Base-by-base conservation (phyloP, 768 basidiomycete genomes). In the Floccularia luteovirens region DNA sequence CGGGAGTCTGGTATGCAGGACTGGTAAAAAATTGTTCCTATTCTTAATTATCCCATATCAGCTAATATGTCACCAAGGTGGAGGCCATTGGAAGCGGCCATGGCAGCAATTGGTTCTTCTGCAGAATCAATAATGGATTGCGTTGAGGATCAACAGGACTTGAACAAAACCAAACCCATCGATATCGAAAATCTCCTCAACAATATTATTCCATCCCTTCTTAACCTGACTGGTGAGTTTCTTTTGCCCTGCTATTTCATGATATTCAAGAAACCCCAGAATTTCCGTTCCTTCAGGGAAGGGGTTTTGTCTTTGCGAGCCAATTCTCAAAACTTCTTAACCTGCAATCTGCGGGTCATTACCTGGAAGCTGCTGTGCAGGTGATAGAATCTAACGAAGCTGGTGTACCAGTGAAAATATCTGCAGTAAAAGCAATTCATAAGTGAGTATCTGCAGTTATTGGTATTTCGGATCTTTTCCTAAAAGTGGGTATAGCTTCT, bases 281-380 rank as follows among this genome's bases (percentile, higher is more conserved):
- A 17, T 73, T 71, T 41, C 91, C 91, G 0, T 99, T 97, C 75
- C 60, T 99, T 21, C 94, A 97, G 61, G 96, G 94, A 8, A 75
- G 96, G 44, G 88, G 81, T 0, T 96, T 97, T 44, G 89, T 98
- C 32, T 93, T 97, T 49, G 90, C 92, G 2, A 91, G 90, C 53
- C 84, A 91, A 52, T 97, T 79, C 53, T 74, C 87, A 1, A 76
- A 78, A 48, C 60, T 84, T 7, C 68, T 97, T 3, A 84, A 90
- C 0, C 50, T 72, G 10, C 69, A 78, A 41, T 69, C 92, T 35
- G 81, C 88, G 1, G 76, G 77, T 1, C 89, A 92, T 52, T 98
- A 97, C 55, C 67, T 98, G 24, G 79, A 86, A 17, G 90, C 90
- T 3, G 85, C 92, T 0, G 69, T 96, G 22, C 79, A 83, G 38